Evolutionary conservation across 352 stramenopile genomes (phyloP).

Genomic region (Peronospora destructor): DNA sequence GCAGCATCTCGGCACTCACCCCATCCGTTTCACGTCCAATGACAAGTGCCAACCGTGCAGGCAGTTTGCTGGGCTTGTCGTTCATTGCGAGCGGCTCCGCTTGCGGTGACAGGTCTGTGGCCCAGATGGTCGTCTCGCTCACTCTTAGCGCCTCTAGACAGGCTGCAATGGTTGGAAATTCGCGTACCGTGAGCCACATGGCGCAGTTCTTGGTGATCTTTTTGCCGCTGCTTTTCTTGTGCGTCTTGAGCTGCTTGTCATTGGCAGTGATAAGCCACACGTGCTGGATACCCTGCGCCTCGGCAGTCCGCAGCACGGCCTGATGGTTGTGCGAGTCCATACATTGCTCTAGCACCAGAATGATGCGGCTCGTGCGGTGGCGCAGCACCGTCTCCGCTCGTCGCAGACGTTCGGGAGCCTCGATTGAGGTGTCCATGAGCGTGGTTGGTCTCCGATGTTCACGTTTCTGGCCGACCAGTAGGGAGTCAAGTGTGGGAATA

Average conservation of each 20-base stretch:
- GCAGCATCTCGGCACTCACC: slow-evolving; percentile 85
- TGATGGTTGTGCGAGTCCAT: slow-evolving; percentile 86
- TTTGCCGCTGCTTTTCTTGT: slow-evolving; percentile 46
- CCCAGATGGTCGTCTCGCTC: slow-evolving; percentile 81
- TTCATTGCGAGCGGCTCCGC: slow-evolving; percentile 38
- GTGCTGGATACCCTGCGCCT: slow-evolving; percentile 90
- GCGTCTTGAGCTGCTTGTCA: slow-evolving; percentile 55
- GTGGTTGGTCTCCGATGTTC: slow-evolving; percentile 1
- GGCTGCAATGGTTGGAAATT: slow-evolving; percentile 77
- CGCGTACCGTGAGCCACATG: slow-evolving; percentile 80
- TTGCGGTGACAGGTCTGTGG: slow-evolving; percentile 83
- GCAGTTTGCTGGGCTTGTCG: slow-evolving; percentile 56
- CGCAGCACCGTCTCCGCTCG: slow-evolving; percentile 61
- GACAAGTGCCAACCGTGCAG: slow-evolving; percentile 85
- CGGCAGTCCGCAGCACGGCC: slow-evolving; percentile 87
- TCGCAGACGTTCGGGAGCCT: slow-evolving; percentile 52
- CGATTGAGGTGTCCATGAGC: slow-evolving; percentile 1
- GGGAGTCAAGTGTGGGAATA: too few species aligned
- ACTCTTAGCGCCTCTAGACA: slow-evolving; percentile 68
- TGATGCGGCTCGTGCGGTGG: slow-evolving; percentile 53
- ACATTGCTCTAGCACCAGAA: slow-evolving; percentile 75
- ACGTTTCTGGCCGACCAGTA: slow-evolving; percentile 3
- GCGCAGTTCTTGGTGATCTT: slow-evolving; percentile 77
- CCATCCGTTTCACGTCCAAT: slow-evolving; percentile 91
- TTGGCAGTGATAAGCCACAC: slow-evolving; percentile 80